Base-by-base conservation (phyloP, 495 filamentous ascomycete genomes). In the Cladorrhinum samala region DNA sequence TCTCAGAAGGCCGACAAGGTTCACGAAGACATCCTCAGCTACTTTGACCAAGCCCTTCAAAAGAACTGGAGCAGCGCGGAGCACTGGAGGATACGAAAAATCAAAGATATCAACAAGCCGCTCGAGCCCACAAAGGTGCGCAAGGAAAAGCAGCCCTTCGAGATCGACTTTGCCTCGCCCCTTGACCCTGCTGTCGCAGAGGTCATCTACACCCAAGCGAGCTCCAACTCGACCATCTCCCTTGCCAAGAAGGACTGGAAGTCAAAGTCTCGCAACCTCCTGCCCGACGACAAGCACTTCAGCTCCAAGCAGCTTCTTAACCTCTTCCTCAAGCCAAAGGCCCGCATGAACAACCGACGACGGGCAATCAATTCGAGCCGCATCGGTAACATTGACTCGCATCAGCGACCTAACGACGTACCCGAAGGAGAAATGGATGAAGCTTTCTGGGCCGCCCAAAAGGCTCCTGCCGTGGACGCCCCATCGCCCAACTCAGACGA, bases 61-160 rank as follows among this genome's bases (percentile, higher is more conserved):
- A 95, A 94, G 77, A 97, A 96, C 68, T 99, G 93, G 93, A 89
- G 88, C n/a, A 94, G 90, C 44, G 93, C 93, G 36, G 94, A 99
- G 66, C 94, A 99, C 70, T 99, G 93, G 93, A 83, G 91, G 59
- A 97, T 99, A 61, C 79, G 88, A 39, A 87, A 86, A 64, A 92
- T 98, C 67, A 96, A 96, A 69, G 88, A 93, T 51, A 77, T 80
- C 54, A 82, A 79, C 51, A 89, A 87, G 60, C 66, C 76, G 27
- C 72, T 78, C 13, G 77, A 74, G 33, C 71, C 76, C 0, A 69
- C 81, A 6, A 77, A 77, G 53, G 75, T 78, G 53, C 76, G 89
- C 46, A 97, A 96, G 67, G 94, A 97, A 65, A 97, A 96, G 64
- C 93, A 96, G 62, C 86, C 87, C 0, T 97, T 97, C 60, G 87